Conservation (phyloP, 2,329 filamentous ascomycete genomes). For the Biscogniauxia sp. region DNA sequence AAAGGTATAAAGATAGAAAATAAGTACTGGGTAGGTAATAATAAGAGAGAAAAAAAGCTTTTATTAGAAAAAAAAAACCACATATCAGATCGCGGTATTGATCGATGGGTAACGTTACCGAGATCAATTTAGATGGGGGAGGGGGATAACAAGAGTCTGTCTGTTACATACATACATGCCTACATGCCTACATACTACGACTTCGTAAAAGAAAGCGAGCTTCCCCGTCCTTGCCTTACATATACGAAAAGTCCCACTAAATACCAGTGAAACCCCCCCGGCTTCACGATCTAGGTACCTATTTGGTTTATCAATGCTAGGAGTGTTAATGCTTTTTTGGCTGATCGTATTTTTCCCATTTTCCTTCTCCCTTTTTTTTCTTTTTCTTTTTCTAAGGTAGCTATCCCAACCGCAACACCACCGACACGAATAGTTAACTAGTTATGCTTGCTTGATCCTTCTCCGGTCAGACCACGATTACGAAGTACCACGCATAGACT, state of each 20-base stretch:
- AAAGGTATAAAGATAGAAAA: not conserved
- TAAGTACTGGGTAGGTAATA: too few species aligned
- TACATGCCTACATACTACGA: not conserved
- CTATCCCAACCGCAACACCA: not conserved
- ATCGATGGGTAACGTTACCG: not conserved
- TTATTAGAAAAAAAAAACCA: too few species aligned
- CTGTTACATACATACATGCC: too few species aligned
- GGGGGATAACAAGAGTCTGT: not conserved
- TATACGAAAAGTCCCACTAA: not conserved
- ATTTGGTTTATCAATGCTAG: not conserved
- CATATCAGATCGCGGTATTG: not conserved
- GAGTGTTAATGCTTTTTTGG: not conserved
- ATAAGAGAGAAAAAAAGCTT: too few species aligned
- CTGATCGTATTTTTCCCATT: not conserved
- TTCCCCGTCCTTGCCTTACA: not conserved
- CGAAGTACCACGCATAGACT: not conserved
- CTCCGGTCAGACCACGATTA: not conserved
- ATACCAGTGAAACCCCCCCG: not conserved
- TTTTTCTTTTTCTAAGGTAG: not conserved
- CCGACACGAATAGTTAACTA: not conserved
- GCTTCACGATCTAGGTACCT: not conserved
- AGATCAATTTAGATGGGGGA: not conserved
- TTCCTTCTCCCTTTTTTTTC: too few species aligned
- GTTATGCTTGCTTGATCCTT: not conserved
- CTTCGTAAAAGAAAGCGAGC: not conserved